These are phyloP conservation scores for Yamadazyma sp. DNA, from an alignment of 1,139 yeast species.

Conservation along the genomic window DNA sequence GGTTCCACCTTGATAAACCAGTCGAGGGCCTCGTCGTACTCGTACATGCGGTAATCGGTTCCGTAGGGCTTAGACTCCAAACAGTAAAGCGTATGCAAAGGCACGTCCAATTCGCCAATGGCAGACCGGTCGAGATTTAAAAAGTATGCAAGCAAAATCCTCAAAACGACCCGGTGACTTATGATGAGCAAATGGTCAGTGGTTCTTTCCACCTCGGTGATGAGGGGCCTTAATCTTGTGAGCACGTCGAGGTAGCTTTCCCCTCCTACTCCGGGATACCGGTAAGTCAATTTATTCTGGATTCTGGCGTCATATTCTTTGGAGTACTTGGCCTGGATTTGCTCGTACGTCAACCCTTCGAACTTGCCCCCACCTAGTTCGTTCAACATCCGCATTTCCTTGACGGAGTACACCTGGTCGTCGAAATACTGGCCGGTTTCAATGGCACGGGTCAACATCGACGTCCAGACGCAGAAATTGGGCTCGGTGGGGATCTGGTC, in stretches of 20 bases:
- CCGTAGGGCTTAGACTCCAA: slow-evolving; percentile 94
- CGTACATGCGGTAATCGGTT: slow-evolving; percentile 86
- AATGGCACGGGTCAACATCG: slow-evolving; percentile 75
- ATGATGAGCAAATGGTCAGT: slow-evolving; percentile 82
- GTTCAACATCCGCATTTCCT: slow-evolving; percentile 90
- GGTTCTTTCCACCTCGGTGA: slow-evolving; percentile 89
- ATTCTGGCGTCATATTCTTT: slow-evolving; percentile 77
- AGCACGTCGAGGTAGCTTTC: slow-evolving; percentile 93
- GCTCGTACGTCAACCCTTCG: slow-evolving; percentile 88
- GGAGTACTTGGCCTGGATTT: slow-evolving; percentile 67
- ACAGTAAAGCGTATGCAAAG: slow-evolving; percentile 85
- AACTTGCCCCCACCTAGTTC: slow-evolving; percentile 91
- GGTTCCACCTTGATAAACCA: slow-evolving; percentile 78
- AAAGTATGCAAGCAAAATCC: slow-evolving; percentile 85
- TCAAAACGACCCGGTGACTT: slow-evolving; percentile 87
- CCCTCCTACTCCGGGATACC: slow-evolving; percentile 98
- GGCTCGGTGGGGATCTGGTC: slow-evolving; percentile 55
- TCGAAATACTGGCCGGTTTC: slow-evolving; percentile 78
- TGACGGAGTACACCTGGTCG: slow-evolving; percentile 71
- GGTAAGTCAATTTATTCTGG: slow-evolving; percentile 71
- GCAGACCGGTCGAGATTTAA: slow-evolving; percentile 80
- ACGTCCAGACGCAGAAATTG: slow-evolving; percentile 89
- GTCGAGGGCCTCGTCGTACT: slow-evolving; percentile 75
- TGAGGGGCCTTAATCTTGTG: slow-evolving; percentile 83
- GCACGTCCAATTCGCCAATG: slow-evolving; percentile 89